A percentile compares a stretch with the other conserved stretches of the same genome.
phyloP scores from a whole-genome alignment of 2,329 filamentous ascomycete species.

The Tolypocladium amazonense region DNA sequence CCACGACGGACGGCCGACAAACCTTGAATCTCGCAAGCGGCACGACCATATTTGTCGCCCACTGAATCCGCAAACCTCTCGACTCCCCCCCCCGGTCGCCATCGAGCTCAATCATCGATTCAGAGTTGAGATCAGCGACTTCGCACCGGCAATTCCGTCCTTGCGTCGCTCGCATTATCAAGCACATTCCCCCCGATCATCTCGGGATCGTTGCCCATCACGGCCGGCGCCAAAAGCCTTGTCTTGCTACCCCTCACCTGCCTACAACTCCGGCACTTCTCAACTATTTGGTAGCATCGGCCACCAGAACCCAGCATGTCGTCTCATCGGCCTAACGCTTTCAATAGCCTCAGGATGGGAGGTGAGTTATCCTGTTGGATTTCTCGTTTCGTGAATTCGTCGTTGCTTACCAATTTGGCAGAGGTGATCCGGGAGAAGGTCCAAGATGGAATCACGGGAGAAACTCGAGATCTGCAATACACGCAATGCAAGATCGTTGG shows the following conservation, averaged over 20 bases:
- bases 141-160: neutral
- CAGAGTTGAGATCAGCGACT: neutral
- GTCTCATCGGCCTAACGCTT: conserved; percentile 84
- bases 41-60: neutral
- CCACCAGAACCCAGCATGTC: conserved; percentile 50
- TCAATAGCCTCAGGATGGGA: conserved; percentile 86
- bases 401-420: conserved; percentile 28
- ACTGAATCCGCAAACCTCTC: neutral
- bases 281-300: conserved; percentile 14
- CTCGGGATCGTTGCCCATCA: conserved; percentile 21
- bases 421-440: conserved; percentile 98
- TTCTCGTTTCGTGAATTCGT: conserved; percentile 4
- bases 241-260: conserved; percentile 17
- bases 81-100: neutral
- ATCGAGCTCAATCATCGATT: neutral
- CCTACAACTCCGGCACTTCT: conserved; percentile 11
- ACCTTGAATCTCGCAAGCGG: neutral
- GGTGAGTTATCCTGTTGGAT: conserved; percentile 49
- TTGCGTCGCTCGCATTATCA: conserved; percentile 3
- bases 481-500: conserved; percentile 99
- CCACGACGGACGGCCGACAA: neutral
- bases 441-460: conserved; percentile 93
- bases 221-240: conserved; percentile 19
- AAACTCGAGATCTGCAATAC: conserved; percentile 94
- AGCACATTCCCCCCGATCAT: conserved; percentile 6